A percentile compares a stretch with the other conserved stretches of the same genome.
Evolutionary conservation across 73 alveolate genomes (phyloP).

Genomic region (Paramecium primaurelia): DNA sequence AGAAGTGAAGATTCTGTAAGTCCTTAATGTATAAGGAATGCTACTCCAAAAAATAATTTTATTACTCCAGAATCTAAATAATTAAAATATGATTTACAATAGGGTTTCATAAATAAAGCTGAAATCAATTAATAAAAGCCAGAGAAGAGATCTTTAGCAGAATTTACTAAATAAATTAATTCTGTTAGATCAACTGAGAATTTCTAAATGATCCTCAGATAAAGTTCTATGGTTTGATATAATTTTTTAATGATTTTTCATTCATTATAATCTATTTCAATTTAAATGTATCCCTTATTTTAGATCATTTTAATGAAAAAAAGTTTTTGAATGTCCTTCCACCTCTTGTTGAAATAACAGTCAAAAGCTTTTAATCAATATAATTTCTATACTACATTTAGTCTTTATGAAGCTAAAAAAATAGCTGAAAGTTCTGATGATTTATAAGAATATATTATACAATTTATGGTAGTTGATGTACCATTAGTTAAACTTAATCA

Average conservation of each 20-base stretch:
- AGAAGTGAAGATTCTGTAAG: background rate
- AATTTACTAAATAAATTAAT: background rate
- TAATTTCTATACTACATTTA: background rate
- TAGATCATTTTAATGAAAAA: background rate
- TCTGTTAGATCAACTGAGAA: slow-evolving; percentile 14
- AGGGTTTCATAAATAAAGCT: background rate
- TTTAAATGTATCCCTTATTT: background rate
- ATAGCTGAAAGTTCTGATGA: background rate
- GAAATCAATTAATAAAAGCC: background rate
- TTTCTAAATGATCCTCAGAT: background rate
- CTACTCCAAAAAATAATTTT: background rate
- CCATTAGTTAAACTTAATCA: background rate
- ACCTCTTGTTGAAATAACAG: background rate
- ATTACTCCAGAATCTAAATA: background rate
- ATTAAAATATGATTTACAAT: background rate
- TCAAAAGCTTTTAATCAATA: background rate
- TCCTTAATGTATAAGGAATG: background rate
- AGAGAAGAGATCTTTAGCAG: slow-evolving; percentile 1
- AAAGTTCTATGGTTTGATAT: background rate
- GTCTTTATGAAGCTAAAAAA: background rate
- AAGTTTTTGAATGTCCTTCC: background rate
- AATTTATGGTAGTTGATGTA: background rate
- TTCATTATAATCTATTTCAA: background rate
- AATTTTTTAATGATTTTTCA: background rate
- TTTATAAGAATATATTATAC: background rate